Evolutionary conservation across 345 rosid species (phyloP).

Genomic region (Dipteronia dyeriana): DNA sequence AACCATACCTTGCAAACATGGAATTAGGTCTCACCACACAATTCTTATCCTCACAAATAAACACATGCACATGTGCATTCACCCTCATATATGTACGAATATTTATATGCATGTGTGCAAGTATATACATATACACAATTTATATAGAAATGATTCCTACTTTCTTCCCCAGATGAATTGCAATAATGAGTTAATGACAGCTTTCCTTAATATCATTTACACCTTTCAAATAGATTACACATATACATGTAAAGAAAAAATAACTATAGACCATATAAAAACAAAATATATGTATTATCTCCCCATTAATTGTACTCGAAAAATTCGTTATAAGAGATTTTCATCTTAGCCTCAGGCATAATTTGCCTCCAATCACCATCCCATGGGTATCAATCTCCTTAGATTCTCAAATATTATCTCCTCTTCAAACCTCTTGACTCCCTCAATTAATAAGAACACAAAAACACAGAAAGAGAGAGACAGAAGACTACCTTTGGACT

Average conservation of each 20-base stretch:
- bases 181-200: too few species aligned
- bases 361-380: background rate
- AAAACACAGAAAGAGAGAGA: background rate
- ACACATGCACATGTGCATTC: too few species aligned
- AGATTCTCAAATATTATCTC: background rate
- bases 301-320: background rate
- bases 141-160: too few species aligned
- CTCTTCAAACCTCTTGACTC: background rate
- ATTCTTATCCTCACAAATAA: too few species aligned
- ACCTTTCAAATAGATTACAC: background rate
- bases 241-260: background rate
- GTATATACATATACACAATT: too few species aligned
- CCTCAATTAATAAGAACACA: background rate
- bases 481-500: too few species aligned
- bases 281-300: background rate
- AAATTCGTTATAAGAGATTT: background rate
- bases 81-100: too few species aligned
- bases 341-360: background rate
- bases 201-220: too few species aligned
- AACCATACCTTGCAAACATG: too few species aligned
- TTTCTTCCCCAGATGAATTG: too few species aligned
- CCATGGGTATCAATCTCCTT: background rate
- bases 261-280: background rate
- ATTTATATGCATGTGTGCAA: too few species aligned
- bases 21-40: too few species aligned